Percentiles rank a stretch among this genome's conserved stretches.
Conservation (phyloP, 2,329 filamentous ascomycete genomes). For the Claviceps spartinae region DNA sequence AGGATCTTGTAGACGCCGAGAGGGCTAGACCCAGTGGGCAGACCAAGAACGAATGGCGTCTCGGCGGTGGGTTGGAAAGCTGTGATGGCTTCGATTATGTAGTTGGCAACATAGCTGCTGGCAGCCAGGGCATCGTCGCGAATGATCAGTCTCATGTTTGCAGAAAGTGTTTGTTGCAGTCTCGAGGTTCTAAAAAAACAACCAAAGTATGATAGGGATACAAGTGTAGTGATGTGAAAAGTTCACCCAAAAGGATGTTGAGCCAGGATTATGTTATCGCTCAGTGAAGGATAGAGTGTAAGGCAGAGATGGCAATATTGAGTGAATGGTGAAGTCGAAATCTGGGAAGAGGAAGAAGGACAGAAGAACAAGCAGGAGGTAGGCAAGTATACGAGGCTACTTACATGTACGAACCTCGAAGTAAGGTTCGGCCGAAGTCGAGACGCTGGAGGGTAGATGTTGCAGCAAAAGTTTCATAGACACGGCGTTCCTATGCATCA, state of each 20-base stretch:
- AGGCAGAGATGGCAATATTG: neutral
- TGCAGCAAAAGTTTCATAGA: neutral
- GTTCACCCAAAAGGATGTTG: neutral
- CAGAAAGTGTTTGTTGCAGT: slow-evolving; percentile 9
- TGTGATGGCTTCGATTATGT: slow-evolving; percentile 72
- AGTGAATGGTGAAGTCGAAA: neutral
- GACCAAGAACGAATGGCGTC: slow-evolving; percentile 67
- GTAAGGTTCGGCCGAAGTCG: neutral
- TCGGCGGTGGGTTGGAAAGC: slow-evolving; percentile 57
- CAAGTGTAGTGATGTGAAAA: neutral
- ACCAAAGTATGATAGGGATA: neutral
- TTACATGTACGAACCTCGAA: neutral
- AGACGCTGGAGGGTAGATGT: neutral
- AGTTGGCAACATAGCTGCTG: slow-evolving; percentile 66
- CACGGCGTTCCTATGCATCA: neutral
- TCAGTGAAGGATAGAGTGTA: neutral
- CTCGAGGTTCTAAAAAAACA: neutral
- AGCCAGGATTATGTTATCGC: neutral
- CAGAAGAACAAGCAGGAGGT: neutral
- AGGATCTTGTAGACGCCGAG: slow-evolving; percentile 65
- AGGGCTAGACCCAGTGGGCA: slow-evolving; percentile 74
- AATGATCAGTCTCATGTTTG: slow-evolving; percentile 67
- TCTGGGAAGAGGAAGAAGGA: neutral
- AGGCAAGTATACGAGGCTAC: neutral
- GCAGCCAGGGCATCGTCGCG: slow-evolving; percentile 55